Evolutionary conservation across 306 rosid species (phyloP).

Genomic region (Adenanthera pavonina): DNA sequence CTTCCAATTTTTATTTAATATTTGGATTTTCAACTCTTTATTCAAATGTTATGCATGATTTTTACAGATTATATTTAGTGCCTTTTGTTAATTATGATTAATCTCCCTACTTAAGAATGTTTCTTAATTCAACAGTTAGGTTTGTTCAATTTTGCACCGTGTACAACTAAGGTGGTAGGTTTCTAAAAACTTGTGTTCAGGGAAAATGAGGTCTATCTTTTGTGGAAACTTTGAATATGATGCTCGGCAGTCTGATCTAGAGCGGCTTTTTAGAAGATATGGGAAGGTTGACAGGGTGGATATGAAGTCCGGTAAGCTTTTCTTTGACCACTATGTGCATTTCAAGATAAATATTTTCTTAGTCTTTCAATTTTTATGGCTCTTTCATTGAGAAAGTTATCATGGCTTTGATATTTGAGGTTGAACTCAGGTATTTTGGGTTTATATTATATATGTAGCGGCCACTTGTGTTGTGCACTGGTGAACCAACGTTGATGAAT

Average conservation of each 20-base stretch:
- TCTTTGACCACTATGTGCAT: slow-evolving; percentile 12
- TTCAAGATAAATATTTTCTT: slow-evolving; percentile 6
- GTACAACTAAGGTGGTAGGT: slow-evolving; percentile 14
- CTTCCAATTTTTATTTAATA: neutral
- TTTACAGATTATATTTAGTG: neutral
- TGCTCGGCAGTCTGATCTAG: slow-evolving; percentile 90
- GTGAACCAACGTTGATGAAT: neutral
- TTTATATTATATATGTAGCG: neutral
- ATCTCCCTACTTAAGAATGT: neutral
- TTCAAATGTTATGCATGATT: neutral
- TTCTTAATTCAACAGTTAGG: neutral
- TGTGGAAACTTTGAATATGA: slow-evolving; percentile 95
- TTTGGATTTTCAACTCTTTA: neutral
- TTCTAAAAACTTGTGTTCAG: slow-evolving; percentile 45
- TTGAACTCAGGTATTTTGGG: slow-evolving; percentile 19
- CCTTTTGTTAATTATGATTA: neutral
- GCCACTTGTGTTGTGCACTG: neutral
- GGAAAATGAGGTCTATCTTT: slow-evolving; percentile 87
- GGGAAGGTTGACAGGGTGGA: slow-evolving; percentile 99
- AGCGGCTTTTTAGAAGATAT: slow-evolving; percentile 87
- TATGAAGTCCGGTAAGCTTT: slow-evolving; percentile 96
- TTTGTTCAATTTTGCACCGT: neutral
- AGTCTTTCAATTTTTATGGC: slow-evolving; percentile 1
- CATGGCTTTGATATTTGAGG: slow-evolving; percentile 12
- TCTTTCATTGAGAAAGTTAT: neutral